These are phyloP conservation scores for Aspergillus sp. DNA, from an alignment of 2,329 filamentous ascomycete genomes.

Conservation along the genomic window DNA sequence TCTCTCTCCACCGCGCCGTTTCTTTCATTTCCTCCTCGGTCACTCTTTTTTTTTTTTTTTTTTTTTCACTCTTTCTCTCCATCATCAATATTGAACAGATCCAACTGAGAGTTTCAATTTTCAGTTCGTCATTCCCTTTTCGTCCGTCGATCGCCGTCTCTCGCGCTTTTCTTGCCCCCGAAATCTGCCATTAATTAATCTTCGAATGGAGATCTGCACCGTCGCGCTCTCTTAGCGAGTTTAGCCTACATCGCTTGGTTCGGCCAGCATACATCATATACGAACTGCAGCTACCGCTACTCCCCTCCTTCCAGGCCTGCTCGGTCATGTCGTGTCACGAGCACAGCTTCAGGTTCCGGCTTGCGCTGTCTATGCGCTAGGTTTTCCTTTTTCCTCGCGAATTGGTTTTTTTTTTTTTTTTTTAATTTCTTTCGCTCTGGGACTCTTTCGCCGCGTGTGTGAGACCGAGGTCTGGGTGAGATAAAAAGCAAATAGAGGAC, in stretches of 20 bases:
- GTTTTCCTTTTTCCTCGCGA: neutral
- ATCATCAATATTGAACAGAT: neutral
- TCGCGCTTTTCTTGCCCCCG: neutral
- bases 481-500: neutral
- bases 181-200: neutral
- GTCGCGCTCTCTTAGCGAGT: neutral
- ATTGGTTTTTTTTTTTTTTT: neutral
- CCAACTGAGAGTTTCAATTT: neutral
- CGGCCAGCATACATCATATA: neutral
- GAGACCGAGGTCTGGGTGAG: neutral
- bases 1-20: conserved; percentile 8
- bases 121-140: neutral
- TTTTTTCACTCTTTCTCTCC: conserved; percentile 5
- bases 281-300: neutral
- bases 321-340: conserved; percentile 27
- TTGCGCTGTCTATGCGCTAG: conserved; percentile 16
- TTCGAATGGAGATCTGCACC: neutral
- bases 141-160: neutral
- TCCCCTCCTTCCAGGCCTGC: conserved; percentile 9
- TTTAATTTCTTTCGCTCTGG: neutral
- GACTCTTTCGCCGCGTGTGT: neutral
- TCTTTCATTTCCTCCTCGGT: conserved; percentile 2
- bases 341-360: conserved; percentile 19
- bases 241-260: neutral
- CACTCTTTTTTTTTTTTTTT: conserved; percentile 4